Evolutionary conservation across 768 basidiomycete species (phyloP), one percentile per base, ranked within the genome.

Genomic region (Mycena metata): DNA sequence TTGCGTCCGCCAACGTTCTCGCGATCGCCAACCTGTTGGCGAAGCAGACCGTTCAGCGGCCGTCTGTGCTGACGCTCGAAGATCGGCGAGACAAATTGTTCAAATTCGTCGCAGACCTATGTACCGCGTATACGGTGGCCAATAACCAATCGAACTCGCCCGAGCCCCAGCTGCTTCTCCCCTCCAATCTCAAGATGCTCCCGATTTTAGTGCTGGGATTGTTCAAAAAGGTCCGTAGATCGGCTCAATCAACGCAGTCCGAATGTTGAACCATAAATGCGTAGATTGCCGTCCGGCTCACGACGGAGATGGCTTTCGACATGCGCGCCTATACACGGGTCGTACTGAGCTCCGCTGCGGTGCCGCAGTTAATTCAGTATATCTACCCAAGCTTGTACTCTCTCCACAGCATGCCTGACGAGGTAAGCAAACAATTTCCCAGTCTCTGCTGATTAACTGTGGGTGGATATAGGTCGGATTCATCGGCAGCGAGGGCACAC

Each of bases 1-100:
- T 88, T 74, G 85, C 83, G 0, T 86, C 85, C 12, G 89, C 85
- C 17, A 88, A 90, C 73, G 85, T 86, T 70, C 74, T 86, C 47
- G 88, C 88, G 5, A 79, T 90, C 60, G 80, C 84, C 17, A 85
- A 87, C 0, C 79, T 88, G 12, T 78, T 89, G 43, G 83, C 88
- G 59, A 87, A 87, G 80, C 88, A 88, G 78, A 86, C 87, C 10
- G 88, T 89, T 39, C 88, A 89, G 76, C 83, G 86, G 43, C 82
- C 83, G 17, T 82, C 86, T 73, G 80, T 83, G 35, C 78, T 83
- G 72, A 85, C 84, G 70, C 79, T 89, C n/a, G 89, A 90, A 76
- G 88, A 89, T 70, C 84, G 83, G 3, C 79, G 88, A 39, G 88
- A 88, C 62, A 82, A 83, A n/a, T 76, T 90, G 41, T 82, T 83